Evolutionary conservation across 78 protist species (phyloP).

Genomic region (Dictyostelium purpureum): DNA sequence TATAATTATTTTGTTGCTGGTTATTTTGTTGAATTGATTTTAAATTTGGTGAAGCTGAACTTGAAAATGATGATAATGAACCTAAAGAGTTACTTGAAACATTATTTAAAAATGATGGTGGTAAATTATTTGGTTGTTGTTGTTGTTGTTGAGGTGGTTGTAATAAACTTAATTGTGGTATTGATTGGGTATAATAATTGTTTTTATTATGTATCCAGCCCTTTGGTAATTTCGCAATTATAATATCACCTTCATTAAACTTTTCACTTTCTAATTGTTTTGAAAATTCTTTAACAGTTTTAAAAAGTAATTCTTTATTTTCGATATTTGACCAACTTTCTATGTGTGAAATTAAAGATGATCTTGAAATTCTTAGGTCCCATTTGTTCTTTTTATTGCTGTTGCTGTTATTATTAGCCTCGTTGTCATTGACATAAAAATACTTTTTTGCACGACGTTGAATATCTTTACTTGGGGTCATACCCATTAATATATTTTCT

Average conservation of each 20-base stretch:
- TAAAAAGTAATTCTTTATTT: conserved; percentile 8
- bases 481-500: conserved; percentile 54
- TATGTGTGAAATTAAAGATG: conserved; percentile 25
- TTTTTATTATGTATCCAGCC: conserved; percentile 40
- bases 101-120: not conserved
- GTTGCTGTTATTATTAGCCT: not conserved
- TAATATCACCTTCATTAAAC: conserved; percentile 14
- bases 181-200: not conserved
- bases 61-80: conserved; percentile 1
- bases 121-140: not conserved
- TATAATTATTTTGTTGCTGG: too few species aligned
- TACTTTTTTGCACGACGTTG: conserved; percentile 63
- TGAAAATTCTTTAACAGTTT: conserved; percentile 31
- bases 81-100: not conserved
- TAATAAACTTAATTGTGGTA: not conserved
- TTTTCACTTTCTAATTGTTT: conserved; percentile 42
- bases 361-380: conserved; percentile 49
- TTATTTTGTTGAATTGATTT: not conserved
- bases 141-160: not conserved
- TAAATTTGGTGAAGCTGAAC: not conserved
- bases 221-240: conserved; percentile 48
- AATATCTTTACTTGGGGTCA: conserved; percentile 46
- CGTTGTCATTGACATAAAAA: conserved; percentile 26
- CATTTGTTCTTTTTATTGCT: not conserved
- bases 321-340: conserved; percentile 23